These are phyloP conservation scores for Xerocomellus amylosporus DNA, from an alignment of 768 basidiomycete species.

Conservation along the genomic window DNA sequence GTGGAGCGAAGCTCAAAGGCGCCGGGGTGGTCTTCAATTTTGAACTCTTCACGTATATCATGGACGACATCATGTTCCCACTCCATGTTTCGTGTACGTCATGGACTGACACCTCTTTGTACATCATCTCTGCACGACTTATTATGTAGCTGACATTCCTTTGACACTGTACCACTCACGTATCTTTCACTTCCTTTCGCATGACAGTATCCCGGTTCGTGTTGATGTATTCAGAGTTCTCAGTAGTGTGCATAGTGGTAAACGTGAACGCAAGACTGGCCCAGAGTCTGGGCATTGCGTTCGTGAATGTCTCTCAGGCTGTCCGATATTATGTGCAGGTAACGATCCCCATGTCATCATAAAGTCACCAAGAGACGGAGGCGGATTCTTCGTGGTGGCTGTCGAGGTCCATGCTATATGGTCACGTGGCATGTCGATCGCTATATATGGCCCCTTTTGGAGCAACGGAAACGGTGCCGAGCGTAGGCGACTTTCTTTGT, in stretches of 20 bases:
- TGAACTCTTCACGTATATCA: neutral
- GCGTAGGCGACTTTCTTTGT: slow-evolving; percentile 13
- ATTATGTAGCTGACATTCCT: neutral
- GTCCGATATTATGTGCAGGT: too few species aligned
- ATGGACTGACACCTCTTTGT: neutral
- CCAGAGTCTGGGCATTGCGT: too few species aligned
- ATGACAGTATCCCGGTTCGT: neutral
- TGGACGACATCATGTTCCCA: neutral
- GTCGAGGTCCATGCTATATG: neutral
- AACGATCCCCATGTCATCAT: neutral
- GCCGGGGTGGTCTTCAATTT: neutral
- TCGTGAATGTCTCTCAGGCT: too few species aligned
- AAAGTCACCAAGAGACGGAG: neutral
- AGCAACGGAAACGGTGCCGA: neutral
- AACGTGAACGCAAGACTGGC: too few species aligned
- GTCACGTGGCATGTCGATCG: slow-evolving; percentile 16
- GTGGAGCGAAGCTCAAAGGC: neutral
- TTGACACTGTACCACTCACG: neutral
- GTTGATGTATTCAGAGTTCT: too few species aligned
- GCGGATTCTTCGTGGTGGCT: too few species aligned
- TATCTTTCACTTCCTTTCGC: neutral
- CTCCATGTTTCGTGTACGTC: neutral
- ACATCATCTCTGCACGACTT: neutral
- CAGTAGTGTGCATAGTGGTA: too few species aligned
- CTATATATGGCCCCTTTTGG: neutral